Evolutionary conservation across 192 early-diverging fungal genomes (phyloP).

Genomic region (Mycoemilia scoparia): DNA sequence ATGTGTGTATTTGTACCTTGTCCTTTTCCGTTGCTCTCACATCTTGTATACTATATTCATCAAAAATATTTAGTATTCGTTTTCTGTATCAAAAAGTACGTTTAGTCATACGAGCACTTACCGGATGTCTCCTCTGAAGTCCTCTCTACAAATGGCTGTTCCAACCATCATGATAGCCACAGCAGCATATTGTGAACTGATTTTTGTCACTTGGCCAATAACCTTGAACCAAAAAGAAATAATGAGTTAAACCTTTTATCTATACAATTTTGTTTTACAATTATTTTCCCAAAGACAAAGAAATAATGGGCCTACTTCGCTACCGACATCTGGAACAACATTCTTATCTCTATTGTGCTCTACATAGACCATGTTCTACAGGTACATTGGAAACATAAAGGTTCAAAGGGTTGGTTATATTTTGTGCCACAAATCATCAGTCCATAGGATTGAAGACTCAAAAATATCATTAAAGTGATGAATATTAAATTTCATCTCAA

Average conservation of each 20-base stretch:
- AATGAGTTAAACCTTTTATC: no score
- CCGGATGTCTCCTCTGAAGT: conserved; percentile 80
- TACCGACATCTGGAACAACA: conserved; percentile 56
- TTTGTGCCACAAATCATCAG: no score
- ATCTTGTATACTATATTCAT: conserved; percentile 88
- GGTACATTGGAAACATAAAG: neutral
- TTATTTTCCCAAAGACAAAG: no score
- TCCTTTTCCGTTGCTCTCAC: conserved; percentile 89
- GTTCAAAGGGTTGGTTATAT: neutral
- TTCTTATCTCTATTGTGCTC: conserved; percentile 43
- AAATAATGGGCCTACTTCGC: no score
- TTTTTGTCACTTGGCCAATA: conserved; percentile 72
- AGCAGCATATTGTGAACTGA: conserved; percentile 71
- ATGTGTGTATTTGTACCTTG: conserved; percentile 75
- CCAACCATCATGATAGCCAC: conserved; percentile 86
- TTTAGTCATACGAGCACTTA: no score
- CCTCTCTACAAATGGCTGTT: conserved; percentile 54
- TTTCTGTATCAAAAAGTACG: no score
- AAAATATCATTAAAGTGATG: no score
- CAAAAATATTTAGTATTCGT: no score
- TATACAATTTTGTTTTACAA: no score
- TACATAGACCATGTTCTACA: conserved; percentile 28
- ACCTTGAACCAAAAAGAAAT: no score
- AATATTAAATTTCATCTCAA: neutral
- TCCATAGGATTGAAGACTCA: no score